phyloP scores from a whole-genome alignment of 257 asterid genomes.

The Scutellaria minor region DNA sequence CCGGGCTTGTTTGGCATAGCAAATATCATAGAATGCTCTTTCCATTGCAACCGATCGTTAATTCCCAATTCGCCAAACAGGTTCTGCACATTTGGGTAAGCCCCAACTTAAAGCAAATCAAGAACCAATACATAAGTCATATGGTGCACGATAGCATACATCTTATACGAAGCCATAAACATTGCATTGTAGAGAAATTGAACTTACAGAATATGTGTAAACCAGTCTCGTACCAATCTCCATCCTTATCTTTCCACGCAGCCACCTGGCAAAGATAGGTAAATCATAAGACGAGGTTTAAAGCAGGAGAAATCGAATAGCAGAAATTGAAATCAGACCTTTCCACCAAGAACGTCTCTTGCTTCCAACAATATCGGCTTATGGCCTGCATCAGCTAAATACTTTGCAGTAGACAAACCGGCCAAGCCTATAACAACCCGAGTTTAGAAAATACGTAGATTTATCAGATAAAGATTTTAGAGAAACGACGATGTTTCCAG shows the following conservation, averaged over 20 bases:
- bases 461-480: background rate
- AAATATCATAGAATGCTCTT: constrained; percentile 98
- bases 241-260: constrained; percentile 97
- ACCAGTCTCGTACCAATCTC: constrained; percentile 99
- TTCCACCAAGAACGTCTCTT: constrained; percentile 96
- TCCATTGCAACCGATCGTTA: constrained; percentile 94
- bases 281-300: constrained; percentile 32
- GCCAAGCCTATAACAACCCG: constrained; percentile 73
- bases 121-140: constrained; percentile 47
- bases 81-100: constrained; percentile 98
- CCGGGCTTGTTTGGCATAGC: constrained; percentile 99
- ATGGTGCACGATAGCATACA: constrained; percentile 15
- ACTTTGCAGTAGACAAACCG: constrained; percentile 94
- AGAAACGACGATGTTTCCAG: background rate
- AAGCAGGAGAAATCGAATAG: background rate
- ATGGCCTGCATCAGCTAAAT: constrained; percentile 98
- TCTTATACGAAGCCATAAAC: background rate
- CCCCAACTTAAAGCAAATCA: constrained; percentile 81
- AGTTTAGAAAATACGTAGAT: constrained; percentile 23
- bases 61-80: constrained; percentile 97
- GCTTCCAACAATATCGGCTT: constrained; percentile 90
- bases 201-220: constrained; percentile 94
- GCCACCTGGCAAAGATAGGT: constrained; percentile 59
- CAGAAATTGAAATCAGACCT: constrained; percentile 49
- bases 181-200: constrained; percentile 12